Evolutionary conservation across 2,329 filamentous ascomycete genomes (phyloP).

Genomic region (Penicillium sp.): DNA sequence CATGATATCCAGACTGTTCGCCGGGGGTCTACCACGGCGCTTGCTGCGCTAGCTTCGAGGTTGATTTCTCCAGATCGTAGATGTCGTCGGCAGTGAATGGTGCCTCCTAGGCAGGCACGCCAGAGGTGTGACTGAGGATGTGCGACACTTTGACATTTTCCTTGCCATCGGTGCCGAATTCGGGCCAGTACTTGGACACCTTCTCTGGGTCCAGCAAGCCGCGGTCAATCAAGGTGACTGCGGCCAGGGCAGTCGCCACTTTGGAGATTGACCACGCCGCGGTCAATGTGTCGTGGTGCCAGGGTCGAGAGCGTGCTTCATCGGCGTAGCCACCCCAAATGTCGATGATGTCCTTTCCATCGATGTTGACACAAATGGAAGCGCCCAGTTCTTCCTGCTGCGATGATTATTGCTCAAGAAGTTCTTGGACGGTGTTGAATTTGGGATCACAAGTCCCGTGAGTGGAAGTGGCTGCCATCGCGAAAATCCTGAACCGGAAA

Average conservation of each 20-base stretch:
- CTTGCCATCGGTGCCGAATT: constrained; percentile 34
- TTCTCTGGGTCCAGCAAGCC: constrained; percentile 27
- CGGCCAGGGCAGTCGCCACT: constrained; percentile 25
- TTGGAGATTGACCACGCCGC: constrained; percentile 31
- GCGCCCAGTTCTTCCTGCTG: constrained; percentile 46
- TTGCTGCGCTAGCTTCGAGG: constrained; percentile 36
- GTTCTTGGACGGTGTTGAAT: constrained; percentile 37
- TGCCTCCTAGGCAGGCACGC: constrained; percentile 28
- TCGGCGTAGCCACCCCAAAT: constrained; percentile 39
- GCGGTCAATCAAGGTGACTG: constrained; percentile 26
- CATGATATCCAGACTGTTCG: constrained; percentile 41
- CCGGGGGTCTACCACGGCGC: constrained; percentile 45
- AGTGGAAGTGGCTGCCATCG: not conserved
- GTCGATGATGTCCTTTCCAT: constrained; percentile 50
- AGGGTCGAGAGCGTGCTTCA: constrained; percentile 30
- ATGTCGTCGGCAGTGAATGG: constrained; percentile 32
- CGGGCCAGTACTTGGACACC: constrained; percentile 34
- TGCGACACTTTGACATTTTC: constrained; percentile 28
- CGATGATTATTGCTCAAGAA: constrained; percentile 37
- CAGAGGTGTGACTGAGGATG: constrained; percentile 23
- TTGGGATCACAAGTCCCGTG: constrained; percentile 39
- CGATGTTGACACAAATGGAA: constrained; percentile 44
- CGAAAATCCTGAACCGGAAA: too few species aligned
- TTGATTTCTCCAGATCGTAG: constrained; percentile 29
- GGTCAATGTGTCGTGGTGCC: constrained; percentile 37